Percentiles rank a stretch among this genome's conserved stretches.
These are phyloP conservation scores for Rosa lucieae DNA, from an alignment of 306 rosid species.

Conservation along the genomic window DNA sequence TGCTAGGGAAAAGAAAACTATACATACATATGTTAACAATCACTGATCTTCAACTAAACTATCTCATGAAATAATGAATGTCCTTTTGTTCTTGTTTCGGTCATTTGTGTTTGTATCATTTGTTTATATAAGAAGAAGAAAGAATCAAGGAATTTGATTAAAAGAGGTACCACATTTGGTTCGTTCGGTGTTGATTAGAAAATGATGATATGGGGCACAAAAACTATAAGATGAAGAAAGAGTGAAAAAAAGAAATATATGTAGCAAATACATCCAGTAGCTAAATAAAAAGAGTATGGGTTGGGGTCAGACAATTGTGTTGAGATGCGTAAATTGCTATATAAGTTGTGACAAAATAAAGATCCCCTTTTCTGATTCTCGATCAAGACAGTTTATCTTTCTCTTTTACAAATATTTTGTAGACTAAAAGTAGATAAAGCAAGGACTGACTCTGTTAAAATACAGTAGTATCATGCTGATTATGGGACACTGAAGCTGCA, in stretches of 20 bases:
- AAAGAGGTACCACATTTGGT: neutral
- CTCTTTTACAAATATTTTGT: neutral
- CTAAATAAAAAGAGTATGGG: neutral
- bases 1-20: neutral
- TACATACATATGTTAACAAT: neutral
- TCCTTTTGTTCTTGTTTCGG: neutral
- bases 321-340: neutral
- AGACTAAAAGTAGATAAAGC: neutral
- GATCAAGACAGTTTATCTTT: neutral
- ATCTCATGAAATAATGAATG: neutral
- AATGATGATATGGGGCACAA: neutral
- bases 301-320: neutral
- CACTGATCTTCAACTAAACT: neutral
- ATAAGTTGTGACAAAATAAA: neutral
- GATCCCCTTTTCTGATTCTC: neutral
- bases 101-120: neutral
- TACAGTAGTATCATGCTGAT: neutral
- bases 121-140: neutral
- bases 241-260: neutral
- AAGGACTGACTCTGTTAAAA: neutral
- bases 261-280: neutral
- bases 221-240: neutral
- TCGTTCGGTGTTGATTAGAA: neutral
- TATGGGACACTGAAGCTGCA: neutral
- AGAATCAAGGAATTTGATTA: neutral